phyloP scores from a whole-genome alignment of 2,329 filamentous ascomycete species.

The Madurella mycetomatis region DNA sequence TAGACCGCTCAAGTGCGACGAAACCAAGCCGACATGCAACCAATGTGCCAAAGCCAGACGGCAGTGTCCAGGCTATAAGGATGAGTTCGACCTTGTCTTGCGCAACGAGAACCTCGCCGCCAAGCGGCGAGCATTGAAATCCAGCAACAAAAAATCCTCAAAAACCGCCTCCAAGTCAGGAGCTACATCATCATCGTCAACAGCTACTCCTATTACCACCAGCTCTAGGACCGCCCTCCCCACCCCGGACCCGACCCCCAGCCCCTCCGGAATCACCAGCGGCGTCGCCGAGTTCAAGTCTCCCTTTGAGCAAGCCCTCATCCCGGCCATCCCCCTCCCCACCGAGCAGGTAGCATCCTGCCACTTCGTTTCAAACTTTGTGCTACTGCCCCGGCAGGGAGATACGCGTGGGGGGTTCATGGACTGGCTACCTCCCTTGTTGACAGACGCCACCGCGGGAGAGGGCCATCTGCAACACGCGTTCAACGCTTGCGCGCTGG shows the following conservation, averaged over 20 bases:
- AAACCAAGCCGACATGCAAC: slow-evolving; percentile 61
- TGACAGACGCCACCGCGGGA: slow-evolving; percentile 36
- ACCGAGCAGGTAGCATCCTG: slow-evolving; percentile 53
- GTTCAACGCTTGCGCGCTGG: slow-evolving; percentile 57
- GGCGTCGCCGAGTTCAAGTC: slow-evolving; percentile 17
- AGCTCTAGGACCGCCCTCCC: slow-evolving; percentile 1
- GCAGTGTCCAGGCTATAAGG: slow-evolving; percentile 63
- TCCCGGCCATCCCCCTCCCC: slow-evolving; percentile 40
- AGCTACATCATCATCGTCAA: background rate
- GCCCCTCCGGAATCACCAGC: background rate
- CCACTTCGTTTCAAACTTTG: slow-evolving; percentile 58
- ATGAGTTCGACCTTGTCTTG: slow-evolving; percentile 69
- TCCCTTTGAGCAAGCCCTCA: slow-evolving; percentile 21
- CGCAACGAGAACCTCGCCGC: slow-evolving; percentile 68
- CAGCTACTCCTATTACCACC: slow-evolving; percentile 10
- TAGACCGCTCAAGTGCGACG: slow-evolving; percentile 52
- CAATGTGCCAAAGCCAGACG: slow-evolving; percentile 61
- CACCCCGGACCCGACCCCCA: background rate
- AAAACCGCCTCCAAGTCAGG: slow-evolving; percentile 30
- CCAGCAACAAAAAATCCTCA: slow-evolving; percentile 45
- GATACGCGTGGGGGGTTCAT: slow-evolving; percentile 49
- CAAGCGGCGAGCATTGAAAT: slow-evolving; percentile 56
- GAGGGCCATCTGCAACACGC: slow-evolving; percentile 48
- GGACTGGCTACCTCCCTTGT: slow-evolving; percentile 43
- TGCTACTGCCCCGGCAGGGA: slow-evolving; percentile 50